Evolutionary conservation across 208 protist species (phyloP), one percentile per base, ranked within the genome.

Genomic region (Trypanosoma avium): DNA sequence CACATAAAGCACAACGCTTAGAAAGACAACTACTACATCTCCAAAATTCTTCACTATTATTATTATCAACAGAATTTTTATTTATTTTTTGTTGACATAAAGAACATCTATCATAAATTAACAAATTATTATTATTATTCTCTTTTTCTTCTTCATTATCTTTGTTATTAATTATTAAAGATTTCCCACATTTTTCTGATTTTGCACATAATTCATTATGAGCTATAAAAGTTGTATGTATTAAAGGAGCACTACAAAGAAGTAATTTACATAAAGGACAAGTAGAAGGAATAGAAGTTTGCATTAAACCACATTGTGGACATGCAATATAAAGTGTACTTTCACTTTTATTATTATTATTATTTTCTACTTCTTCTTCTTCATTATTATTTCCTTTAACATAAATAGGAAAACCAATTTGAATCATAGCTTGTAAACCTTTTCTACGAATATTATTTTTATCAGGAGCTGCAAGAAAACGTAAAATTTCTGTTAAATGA

Each of bases 211-310:
- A 73, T n/a, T 70, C 69, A 59, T 90, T 88, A 53, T 87, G 82
- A 21, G 68, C 55, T 24, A 89, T 79, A 54, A 87, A 89, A 4
- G 72, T 83, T 27, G 61, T 66, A 64, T 89, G 88, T 64, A 92
- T 48, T 30, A 87, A 69, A 24, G 81, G 76, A 29, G 79, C 76
- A 46, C 76, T 88, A 73, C 83, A 92, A 36, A 94, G 73, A 33
- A 86, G 68, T 74, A 92, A 70, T 17, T 76, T 73, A 53, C 88
- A 94, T 60, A 91, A 75, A 15, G 80, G 71, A 52, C 88, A 94
- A 10, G 83, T 92, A 19, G 82, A 82, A 3, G 88, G 88, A 24
- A 92, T 70, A 21, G 76, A 49, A 4, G 78, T 83, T 62, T 92
- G 88, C 7, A 86, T 74, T 0, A 92, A 67, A 21, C 82, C 75